Evolutionary conservation across 352 stramenopile genomes (phyloP), one percentile per base, ranked within the genome.

Genomic region (Plasmopara viticola): DNA sequence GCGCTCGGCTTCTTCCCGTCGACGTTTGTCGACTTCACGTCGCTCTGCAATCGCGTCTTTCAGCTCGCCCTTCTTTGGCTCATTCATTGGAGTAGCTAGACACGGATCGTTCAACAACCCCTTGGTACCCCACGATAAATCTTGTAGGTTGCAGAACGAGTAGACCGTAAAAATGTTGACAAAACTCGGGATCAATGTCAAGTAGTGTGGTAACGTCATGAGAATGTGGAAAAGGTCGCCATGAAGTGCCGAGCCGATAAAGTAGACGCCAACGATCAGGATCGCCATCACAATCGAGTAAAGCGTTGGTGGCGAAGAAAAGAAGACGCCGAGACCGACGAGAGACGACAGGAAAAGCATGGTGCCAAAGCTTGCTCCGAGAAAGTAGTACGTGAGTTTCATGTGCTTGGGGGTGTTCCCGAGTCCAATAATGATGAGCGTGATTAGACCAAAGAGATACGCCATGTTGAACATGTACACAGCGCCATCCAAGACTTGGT

Each of bases 131-230:
- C 85, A 95, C 12, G 78, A 92, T 47, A 95, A 64, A 51, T 95
- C 78, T 30, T 95, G 83, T 28, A 95, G 64, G 68, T 94, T 93
- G 53, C 79, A 94, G 60, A 92, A 94, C 46, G 80, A 91, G 76
- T 94, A 95, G 53, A 95, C 87, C 18, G 78, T 88, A 47, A 94
- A 89, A 45, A 94, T 94, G 62, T 92, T 94, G 31, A 95, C 80
- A 43, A 94, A 94, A 43, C 75, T 91, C 29, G 86, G 86, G 49
- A 92, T 86, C 41, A 95, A 57, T 13, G 82, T 72, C 45, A 78
- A 89, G 69, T 93, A 95, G 64, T 94, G 86, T 51, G 79, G 83
- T 66, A 91, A 91, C 33, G 79, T 89, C 62, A 92, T 73, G 48
- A 93, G 64, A 44, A 92, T 90, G 60, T 91, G 75, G 58, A 92